A percentile compares a stretch with the other conserved stretches of the same genome.
Evolutionary conservation across 2,329 filamentous ascomycete species (phyloP).

Genomic region (Cercospora beticola): DNA sequence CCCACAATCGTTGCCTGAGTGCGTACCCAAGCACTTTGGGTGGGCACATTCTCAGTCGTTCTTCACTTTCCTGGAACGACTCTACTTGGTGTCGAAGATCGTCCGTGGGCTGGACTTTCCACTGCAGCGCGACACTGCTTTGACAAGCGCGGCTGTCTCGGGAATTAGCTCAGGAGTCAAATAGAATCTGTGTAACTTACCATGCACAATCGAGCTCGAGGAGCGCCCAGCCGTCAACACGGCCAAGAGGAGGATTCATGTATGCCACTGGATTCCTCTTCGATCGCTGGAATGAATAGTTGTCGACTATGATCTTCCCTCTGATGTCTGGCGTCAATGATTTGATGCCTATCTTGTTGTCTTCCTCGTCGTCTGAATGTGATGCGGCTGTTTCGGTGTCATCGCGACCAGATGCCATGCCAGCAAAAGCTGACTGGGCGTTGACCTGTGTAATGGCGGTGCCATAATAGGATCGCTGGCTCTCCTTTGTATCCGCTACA

Average conservation of each 20-base stretch:
- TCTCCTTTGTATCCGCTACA: not conserved
- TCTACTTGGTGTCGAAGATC: not conserved
- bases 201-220: not conserved
- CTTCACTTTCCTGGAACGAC: not conserved
- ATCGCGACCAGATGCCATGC: not conserved
- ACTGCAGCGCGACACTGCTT: not conserved
- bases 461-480: conserved; percentile 3
- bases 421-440: not conserved
- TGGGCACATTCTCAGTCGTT: not conserved
- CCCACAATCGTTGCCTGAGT: not conserved
- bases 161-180: no score
- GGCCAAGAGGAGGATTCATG: not conserved
- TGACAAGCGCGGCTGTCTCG: not conserved
- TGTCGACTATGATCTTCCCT: conserved; percentile 3
- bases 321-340: not conserved
- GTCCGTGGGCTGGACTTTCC: not conserved
- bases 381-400: not conserved
- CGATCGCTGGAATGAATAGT: not conserved
- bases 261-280: not conserved
- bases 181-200: not conserved
- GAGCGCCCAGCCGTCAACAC: not conserved
- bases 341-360: not conserved
- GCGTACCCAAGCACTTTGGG: not conserved
- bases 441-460: not conserved
- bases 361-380: conserved; percentile 1